Base-by-base conservation (phyloP, 1,284 basidiomycete genomes). In the Hemileccinum hortonii region DNA sequence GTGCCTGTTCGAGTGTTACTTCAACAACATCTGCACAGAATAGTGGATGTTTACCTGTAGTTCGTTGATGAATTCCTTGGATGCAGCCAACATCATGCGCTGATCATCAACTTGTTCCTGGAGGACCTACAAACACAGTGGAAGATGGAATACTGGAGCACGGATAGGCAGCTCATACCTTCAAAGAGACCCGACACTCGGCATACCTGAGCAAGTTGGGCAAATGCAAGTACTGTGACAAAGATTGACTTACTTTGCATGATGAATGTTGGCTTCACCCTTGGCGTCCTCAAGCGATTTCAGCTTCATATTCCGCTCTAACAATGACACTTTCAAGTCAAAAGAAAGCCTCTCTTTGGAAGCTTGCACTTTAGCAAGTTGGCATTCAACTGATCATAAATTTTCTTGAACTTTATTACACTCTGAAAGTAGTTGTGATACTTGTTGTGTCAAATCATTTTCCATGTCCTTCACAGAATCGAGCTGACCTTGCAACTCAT, bases 101-200 rank as follows among this genome's bases (percentile, higher is more conserved):
- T 84, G 82, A 16, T 82, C 77, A 15, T 84, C 81, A 50, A 80
- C 80, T n/a, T 81, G 74, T 51, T 85, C 82, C 62, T 84, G 81
- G 8, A 85, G 68, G 21, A 74, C 66, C 78, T 83, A 58, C 15
- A 21, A 41, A 24, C 7, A 19, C 30, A 11, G 11, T 57, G 35
- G 26, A 15, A 47, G 50, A 22, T 41, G 45, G 47, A 18, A 22
- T 29, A 3, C 33, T 3, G 16, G 10, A 22, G 21, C 6, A 44
- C 21, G 16, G 15, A 41, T 12, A 32, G 4, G 14, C n/a, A 35
- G 44, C 11, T n/a, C 58, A 5, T 53, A 67, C 71, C 60, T 66
- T 61, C 66, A 60, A 30, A 59, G 58, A 49, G 70, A 70, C 38
- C 57, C 61, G 60, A 74, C 71, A 50, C 66, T 67, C 54, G 51